Conservation (phyloP, 2,329 filamentous ascomycete genomes). For the Diaporthe sp. region DNA sequence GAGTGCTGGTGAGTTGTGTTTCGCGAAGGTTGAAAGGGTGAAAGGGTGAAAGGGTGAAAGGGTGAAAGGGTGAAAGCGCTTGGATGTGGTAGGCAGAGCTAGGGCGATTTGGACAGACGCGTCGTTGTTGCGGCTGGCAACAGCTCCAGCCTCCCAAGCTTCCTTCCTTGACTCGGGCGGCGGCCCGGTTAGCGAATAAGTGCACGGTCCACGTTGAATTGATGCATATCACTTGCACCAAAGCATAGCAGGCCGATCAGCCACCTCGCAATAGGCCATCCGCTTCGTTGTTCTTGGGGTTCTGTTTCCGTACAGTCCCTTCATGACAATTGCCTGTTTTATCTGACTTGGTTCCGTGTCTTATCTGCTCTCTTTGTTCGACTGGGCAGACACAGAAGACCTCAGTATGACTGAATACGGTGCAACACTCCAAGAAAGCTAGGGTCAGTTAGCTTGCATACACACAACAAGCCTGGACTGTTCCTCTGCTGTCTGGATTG, state of each 20-base stretch:
- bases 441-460: neutral
- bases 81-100: neutral
- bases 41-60: neutral
- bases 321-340: too few relatives aligned
- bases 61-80: neutral
- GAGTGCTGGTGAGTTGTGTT: neutral
- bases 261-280: too few relatives aligned
- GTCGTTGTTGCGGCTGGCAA: neutral
- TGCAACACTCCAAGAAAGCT: too few relatives aligned
- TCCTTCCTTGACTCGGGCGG: neutral
- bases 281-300: neutral
- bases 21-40: neutral
- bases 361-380: too few relatives aligned
- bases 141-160: slow-evolving; percentile 3
- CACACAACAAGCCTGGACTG: neutral
- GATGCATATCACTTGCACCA: neutral
- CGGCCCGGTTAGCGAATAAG: neutral
- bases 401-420: neutral
- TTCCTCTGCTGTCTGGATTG: neutral
- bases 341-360: too few relatives aligned
- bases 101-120: slow-evolving; percentile 1
- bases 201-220: neutral
- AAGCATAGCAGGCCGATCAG: neutral
- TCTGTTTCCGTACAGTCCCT: neutral
- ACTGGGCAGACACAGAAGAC: neutral